Evolutionary conservation across 192 early-diverging fungal species (phyloP).

Genomic region (Funneliformis geosporum): DNA sequence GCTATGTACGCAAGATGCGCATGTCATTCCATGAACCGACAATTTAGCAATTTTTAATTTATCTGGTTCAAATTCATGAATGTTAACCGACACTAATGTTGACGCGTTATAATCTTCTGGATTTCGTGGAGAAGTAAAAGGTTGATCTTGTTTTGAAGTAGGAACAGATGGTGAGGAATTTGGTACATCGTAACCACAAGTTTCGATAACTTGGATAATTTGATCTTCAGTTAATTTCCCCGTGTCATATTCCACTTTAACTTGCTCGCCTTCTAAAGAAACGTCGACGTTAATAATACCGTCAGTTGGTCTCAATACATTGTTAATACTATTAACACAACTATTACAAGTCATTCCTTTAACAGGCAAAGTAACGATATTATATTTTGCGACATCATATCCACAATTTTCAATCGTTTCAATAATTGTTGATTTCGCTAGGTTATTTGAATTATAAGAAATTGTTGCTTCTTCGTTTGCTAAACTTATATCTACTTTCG

Average conservation of each 20-base stretch:
- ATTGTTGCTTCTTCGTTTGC: slow-evolving; percentile 42
- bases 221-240: slow-evolving; percentile 31
- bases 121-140: background rate
- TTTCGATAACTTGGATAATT: slow-evolving; percentile 63
- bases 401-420: slow-evolving; percentile 65
- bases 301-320: slow-evolving; percentile 46
- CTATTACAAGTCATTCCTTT: slow-evolving; percentile 82
- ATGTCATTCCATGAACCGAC: slow-evolving; percentile 88
- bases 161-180: slow-evolving; percentile 6
- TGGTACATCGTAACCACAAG: slow-evolving; percentile 70
- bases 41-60: background rate
- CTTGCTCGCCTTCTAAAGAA: slow-evolving; percentile 55
- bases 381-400: slow-evolving; percentile 46
- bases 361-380: slow-evolving; percentile 37
- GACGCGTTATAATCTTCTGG: no score
- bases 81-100: background rate
- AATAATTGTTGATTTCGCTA: slow-evolving; percentile 34
- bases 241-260: slow-evolving; percentile 58
- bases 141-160: background rate
- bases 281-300: slow-evolving; percentile 62
- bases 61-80: background rate
- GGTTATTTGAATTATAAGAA: slow-evolving; percentile 17
- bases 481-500: slow-evolving; percentile 33
- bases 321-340: slow-evolving; percentile 75
- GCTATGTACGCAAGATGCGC: slow-evolving; percentile 85